Evolutionary conservation across 208 protist genomes (phyloP).

Genomic region (Leishmania turanica): DNA sequence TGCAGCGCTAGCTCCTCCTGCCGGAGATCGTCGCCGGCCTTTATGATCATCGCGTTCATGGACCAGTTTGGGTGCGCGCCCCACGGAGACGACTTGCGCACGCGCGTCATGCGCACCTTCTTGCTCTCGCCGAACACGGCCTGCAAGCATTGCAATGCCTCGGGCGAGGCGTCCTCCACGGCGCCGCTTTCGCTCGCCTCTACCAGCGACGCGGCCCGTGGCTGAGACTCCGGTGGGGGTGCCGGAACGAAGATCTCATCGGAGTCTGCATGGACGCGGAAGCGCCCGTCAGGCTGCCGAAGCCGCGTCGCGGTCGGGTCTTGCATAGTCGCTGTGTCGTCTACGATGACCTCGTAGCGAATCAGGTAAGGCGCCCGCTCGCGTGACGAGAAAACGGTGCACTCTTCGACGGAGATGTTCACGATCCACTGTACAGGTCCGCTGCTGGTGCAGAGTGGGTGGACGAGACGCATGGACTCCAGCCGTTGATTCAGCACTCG

Average conservation of each 20-base stretch:
- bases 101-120: constrained; percentile 43
- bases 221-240: background rate
- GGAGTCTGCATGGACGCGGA: constrained; percentile 49
- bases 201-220: background rate
- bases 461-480: constrained; percentile 55
- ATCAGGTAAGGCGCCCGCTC: constrained; percentile 87
- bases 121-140: constrained; percentile 74
- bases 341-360: constrained; percentile 87
- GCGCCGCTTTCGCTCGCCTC: background rate
- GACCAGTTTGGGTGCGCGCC: constrained; percentile 88
- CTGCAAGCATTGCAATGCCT: constrained; percentile 33
- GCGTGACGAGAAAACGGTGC: constrained; percentile 88
- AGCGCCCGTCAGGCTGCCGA: constrained; percentile 62
- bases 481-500: constrained; percentile 69
- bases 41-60: constrained; percentile 88
- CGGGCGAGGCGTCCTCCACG: constrained; percentile 27
- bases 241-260: constrained; percentile 50
- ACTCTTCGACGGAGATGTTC: constrained; percentile 84
- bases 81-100: constrained; percentile 71
- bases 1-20: constrained; percentile 95
- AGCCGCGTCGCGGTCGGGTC: constrained; percentile 73
- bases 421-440: constrained; percentile 88
- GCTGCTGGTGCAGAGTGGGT: constrained; percentile 63
- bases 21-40: constrained; percentile 92
- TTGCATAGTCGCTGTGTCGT: constrained; percentile 78